Evolutionary conservation across 495 filamentous ascomycete species (phyloP).

Genomic region (Aspergillus sparsus): DNA sequence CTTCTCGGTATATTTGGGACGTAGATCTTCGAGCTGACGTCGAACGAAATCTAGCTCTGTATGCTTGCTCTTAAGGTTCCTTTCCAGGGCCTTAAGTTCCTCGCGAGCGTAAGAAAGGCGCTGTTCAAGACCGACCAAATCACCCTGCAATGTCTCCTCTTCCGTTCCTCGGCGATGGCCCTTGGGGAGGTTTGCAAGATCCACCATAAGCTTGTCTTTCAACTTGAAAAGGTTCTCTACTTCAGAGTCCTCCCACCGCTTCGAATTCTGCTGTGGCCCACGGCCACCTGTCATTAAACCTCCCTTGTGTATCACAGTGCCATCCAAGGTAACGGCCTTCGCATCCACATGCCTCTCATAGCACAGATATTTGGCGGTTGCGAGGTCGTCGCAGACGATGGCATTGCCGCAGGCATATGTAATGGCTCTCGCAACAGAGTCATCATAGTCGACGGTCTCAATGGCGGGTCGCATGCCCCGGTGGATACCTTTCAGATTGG

Average conservation of each 20-base stretch:
- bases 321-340: constrained; percentile 90
- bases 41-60: constrained; percentile 76
- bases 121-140: constrained; percentile 81
- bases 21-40: constrained; percentile 67
- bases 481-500: constrained; percentile 85
- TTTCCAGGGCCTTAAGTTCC: constrained; percentile 77
- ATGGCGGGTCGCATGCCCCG: constrained; percentile 86
- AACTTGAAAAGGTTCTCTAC: constrained; percentile 74
- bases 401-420: constrained; percentile 92
- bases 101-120: constrained; percentile 68
- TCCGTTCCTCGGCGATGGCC: constrained; percentile 68
- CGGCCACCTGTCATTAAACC: constrained; percentile 96
- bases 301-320: constrained; percentile 93
- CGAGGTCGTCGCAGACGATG: constrained; percentile 88
- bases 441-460: constrained; percentile 94
- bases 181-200: constrained; percentile 75
- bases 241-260: constrained; percentile 86
- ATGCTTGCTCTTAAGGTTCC: constrained; percentile 82
- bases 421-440: constrained; percentile 84
- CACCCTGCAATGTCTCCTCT: constrained; percentile 78
- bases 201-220: constrained; percentile 68
- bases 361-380: constrained; percentile 84
- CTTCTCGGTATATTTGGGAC: constrained; percentile 77
- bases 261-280: constrained; percentile 69
- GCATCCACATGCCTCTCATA: constrained; percentile 84